These are phyloP conservation scores for Hammondia hammondi DNA, from an alignment of 169 alveolate species.

Conservation along the genomic window DNA sequence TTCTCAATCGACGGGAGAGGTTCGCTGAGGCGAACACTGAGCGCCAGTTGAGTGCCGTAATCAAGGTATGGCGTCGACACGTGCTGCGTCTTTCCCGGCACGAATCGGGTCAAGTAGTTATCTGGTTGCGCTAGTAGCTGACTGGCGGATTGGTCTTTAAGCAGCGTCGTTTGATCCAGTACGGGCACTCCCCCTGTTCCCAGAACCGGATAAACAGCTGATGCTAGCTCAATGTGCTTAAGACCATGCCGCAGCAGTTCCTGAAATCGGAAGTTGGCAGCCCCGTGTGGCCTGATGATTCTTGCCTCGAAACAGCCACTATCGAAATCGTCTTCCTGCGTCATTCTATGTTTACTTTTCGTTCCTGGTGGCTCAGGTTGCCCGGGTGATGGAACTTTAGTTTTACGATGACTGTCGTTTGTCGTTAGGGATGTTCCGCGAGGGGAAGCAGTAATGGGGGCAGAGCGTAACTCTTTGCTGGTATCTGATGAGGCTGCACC, in stretches of 20 bases:
- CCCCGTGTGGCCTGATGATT: not conserved
- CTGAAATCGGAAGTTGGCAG: not conserved
- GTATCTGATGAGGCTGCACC: not conserved
- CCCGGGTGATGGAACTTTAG: no score
- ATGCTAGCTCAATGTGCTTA: not conserved
- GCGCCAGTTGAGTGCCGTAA: conserved; percentile 11
- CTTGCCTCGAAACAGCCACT: not conserved
- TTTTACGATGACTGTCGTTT: no score
- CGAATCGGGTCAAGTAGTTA: not conserved
- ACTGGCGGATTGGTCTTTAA: not conserved
- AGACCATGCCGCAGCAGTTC: conserved; percentile 10
- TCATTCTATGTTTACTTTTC: not conserved
- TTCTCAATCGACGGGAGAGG: not conserved
- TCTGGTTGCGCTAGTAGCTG: not conserved
- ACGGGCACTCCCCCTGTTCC: not conserved
- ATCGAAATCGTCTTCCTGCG: not conserved
- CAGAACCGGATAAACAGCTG: not conserved
- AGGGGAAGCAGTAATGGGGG: not conserved
- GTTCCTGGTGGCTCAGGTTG: not conserved
- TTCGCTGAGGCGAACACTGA: not conserved
- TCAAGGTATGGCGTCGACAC: conserved; percentile 19
- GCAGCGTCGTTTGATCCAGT: not conserved
- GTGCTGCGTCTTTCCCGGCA: not conserved
- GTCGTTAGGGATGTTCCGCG: no score
- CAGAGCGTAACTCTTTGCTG: not conserved